A percentile compares a stretch with the other conserved stretches of the same genome.
phyloP scores from a whole-genome alignment of 192 early-diverging fungal species.

The Coemansia sp. region DNA sequence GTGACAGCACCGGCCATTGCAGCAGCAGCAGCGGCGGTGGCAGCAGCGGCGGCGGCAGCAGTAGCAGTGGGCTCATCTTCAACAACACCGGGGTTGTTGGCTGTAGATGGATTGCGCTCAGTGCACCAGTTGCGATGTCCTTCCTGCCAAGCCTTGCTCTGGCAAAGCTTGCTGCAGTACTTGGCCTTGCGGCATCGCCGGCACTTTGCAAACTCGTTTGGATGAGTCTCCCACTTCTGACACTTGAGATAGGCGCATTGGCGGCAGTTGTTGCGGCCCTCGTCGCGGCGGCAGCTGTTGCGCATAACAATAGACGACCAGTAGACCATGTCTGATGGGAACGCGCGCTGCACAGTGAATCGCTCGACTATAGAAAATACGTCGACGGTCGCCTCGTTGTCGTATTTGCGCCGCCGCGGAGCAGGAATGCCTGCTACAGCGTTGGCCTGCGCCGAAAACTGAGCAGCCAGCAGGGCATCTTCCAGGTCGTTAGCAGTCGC shows the following conservation, averaged over 20 bases:
- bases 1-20: conserved; percentile 33
- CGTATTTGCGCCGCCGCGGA: conserved; percentile 21
- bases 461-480: conserved; percentile 34
- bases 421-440: conserved; percentile 28
- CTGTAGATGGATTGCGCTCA: conserved; percentile 45
- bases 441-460: conserved; percentile 27
- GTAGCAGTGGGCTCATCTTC: conserved; percentile 20
- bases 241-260: conserved; percentile 78
- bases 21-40: conserved; percentile 28
- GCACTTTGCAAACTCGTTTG: conserved; percentile 82
- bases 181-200: conserved; percentile 82
- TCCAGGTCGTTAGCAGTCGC: conserved; percentile 26
- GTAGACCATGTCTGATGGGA: conserved; percentile 61
- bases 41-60: conserved; percentile 8
- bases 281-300: conserved; percentile 76
- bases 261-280: conserved; percentile 63
- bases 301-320: conserved; percentile 80
- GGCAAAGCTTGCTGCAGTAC: conserved; percentile 79
- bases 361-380: conserved; percentile 78
- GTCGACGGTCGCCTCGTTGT: conserved; percentile 45
- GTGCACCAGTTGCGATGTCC: conserved; percentile 81
- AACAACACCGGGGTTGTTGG: conserved; percentile 10
- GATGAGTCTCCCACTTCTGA: conserved; percentile 71
- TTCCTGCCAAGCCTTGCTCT: conserved; percentile 72
- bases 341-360: conserved; percentile 63